Percentiles rank a stretch among this genome's conserved stretches.
These are phyloP conservation scores for Chloris gayana DNA, from an alignment of 176 grass and related monocot genomes.

Conservation along the genomic window DNA sequence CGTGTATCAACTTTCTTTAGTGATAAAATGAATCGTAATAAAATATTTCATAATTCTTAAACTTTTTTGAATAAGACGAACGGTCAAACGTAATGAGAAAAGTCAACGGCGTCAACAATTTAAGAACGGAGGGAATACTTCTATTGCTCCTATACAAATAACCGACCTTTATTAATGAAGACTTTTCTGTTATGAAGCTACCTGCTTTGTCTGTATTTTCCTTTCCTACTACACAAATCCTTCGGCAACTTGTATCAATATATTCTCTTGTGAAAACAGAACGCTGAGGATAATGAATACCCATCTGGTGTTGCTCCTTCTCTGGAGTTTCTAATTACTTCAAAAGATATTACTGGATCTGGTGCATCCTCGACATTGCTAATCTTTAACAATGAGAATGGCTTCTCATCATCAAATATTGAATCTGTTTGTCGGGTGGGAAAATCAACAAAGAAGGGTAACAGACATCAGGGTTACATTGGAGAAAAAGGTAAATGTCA, in stretches of 20 bases:
- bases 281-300: conserved; percentile 80
- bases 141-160: too few species aligned
- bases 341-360: conserved; percentile 54
- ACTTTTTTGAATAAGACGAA: too few species aligned
- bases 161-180: not conserved
- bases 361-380: conserved; percentile 63
- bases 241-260: not conserved
- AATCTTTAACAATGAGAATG: conserved; percentile 74
- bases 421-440: conserved; percentile 68
- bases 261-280: conserved; percentile 42
- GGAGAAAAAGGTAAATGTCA: conserved; percentile 66
- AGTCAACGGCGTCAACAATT: too few species aligned
- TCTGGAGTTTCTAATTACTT: conserved; percentile 64
- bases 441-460: conserved; percentile 69
- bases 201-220: not conserved
- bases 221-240: not conserved
- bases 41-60: too few species aligned
- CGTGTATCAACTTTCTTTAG: too few species aligned
- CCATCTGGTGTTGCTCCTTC: conserved; percentile 47
- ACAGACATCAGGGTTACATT: conserved; percentile 55
- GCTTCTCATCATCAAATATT: conserved; percentile 55
- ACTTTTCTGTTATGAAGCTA: not conserved
- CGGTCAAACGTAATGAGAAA: too few species aligned
- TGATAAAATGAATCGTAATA: too few species aligned
- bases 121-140: too few species aligned